phyloP scores from a whole-genome alignment of 371 early-diverging fungal species.

The Saksenaea oblongispora region DNA sequence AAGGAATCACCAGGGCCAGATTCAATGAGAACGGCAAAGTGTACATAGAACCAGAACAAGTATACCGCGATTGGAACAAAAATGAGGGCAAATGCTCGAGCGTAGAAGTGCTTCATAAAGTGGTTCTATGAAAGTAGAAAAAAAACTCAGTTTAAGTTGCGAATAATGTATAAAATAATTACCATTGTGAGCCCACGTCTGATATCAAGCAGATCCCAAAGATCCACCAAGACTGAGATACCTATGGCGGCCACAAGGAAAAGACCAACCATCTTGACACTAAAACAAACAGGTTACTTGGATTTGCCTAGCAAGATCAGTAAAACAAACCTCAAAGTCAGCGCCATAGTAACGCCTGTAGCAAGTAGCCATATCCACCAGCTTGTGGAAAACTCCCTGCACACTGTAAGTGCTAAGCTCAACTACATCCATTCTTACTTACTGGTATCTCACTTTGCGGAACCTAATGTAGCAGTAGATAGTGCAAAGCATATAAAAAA shows the following conservation, averaged over 20 bases:
- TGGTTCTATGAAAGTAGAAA: constrained; percentile 44
- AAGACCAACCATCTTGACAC: constrained; percentile 96
- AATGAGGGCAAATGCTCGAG: constrained; percentile 74
- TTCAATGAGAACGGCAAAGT: constrained; percentile 73
- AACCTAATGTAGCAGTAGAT: constrained; percentile 88
- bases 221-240: constrained; percentile 81
- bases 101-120: constrained; percentile 67
- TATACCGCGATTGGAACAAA: constrained; percentile 78
- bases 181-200: constrained; percentile 76
- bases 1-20: constrained; percentile 95
- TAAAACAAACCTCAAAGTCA: constrained; percentile 56
- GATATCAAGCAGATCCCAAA: constrained; percentile 90
- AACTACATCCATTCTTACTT: constrained; percentile 11
- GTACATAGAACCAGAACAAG: constrained; percentile 76
- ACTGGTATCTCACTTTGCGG: constrained; percentile 75
- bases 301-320: not conserved
- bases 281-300: constrained; percentile 24
- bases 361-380: constrained; percentile 84
- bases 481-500: constrained; percentile 83
- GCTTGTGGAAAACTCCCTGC: constrained; percentile 51
- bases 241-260: constrained; percentile 88
- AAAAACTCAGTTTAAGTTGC: not conserved
- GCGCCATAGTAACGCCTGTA: constrained; percentile 72
- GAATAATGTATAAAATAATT: constrained; percentile 6
- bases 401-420: constrained; percentile 13